Base-by-base conservation (phyloP, 345 rosid species). In the Citrus maxima region DNA sequence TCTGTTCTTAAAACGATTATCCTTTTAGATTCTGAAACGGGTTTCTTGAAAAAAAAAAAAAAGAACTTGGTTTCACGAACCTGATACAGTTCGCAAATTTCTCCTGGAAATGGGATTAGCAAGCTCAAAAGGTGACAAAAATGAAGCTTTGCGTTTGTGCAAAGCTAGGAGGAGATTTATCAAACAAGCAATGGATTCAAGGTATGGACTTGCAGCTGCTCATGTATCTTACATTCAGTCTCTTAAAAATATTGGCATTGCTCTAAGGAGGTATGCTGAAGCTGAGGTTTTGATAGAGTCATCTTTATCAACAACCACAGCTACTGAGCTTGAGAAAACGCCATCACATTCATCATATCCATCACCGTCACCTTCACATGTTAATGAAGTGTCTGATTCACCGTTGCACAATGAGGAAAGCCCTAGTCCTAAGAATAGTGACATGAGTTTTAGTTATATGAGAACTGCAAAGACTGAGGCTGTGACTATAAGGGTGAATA, bases 191-290 rank as follows among this genome's bases (percentile, higher is more conserved):
- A 90, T 95, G 35, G 91, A 91, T 55, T 91, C 97, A 0, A 90
- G 98, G 87, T 92, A 86, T 82, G 89, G 88, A 69, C 87, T 95
- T 55, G 95, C 98, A 7, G 97, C 98, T 42, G 93, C 98, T 64
- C 99, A 93, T 87, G 88, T 92, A n/a, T 92, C 98, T 21, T 92
- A 95, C 88, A 70, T 82, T 75, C 84, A 87, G 75, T 95, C 99
- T 61, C 91, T 95, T 22, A 88, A 86, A 59, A 92, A 85, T 87
- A 73, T 95, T 30, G 99, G 97, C 62, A 80, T 86, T 68, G 92
- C 92, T 79, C 89, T 93, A 67, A 89, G 99, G 74, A 87, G 90
- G 54, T 95, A 86, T 76, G 93, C 97, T 0, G 98, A 93, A 78
- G 89, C 91, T 1, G 99, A 93, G 81, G 75, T 86, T 24, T 76